Conservation (phyloP, 768 basidiomycete genomes). For the Heimioporus sp. region DNA sequence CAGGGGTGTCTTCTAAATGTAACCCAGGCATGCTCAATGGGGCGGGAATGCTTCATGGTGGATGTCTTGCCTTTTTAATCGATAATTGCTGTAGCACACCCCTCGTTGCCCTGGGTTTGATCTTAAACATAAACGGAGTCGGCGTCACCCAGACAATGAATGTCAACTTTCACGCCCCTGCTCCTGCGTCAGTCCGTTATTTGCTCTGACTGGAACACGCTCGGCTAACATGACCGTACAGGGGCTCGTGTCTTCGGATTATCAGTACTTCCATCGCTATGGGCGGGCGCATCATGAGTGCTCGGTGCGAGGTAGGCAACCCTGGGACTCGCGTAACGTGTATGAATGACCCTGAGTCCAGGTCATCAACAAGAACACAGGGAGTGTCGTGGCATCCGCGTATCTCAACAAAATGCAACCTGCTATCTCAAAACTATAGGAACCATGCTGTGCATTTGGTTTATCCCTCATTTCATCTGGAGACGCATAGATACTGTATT, state of each 20-base stretch:
- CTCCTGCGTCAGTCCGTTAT: constrained; percentile 47
- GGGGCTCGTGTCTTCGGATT: constrained; percentile 59
- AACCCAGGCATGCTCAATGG: constrained; percentile 68
- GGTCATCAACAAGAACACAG: constrained; percentile 59
- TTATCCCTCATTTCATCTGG: constrained; percentile 3
- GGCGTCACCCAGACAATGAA: constrained; percentile 75
- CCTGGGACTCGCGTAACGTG: neutral
- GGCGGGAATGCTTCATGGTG: constrained; percentile 75
- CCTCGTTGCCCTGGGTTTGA: constrained; percentile 61
- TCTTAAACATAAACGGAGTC: constrained; percentile 62
- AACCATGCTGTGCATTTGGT: constrained; percentile 3
- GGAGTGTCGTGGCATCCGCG: constrained; percentile 62
- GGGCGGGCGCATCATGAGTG: constrained; percentile 68
- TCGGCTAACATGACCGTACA: constrained; percentile 23
- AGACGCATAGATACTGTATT: constrained; percentile 24
- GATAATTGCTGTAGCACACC: constrained; percentile 74
- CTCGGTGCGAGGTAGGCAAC: constrained; percentile 61
- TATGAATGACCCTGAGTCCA: constrained; percentile 22
- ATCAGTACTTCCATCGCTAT: constrained; percentile 63
- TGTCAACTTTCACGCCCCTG: constrained; percentile 67
- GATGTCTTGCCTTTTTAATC: constrained; percentile 68
- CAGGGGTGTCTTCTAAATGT: constrained; percentile 1
- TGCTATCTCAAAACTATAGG: constrained; percentile 43
- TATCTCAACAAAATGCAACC: constrained; percentile 78
- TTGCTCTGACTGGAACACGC: constrained; percentile 2